Percentiles rank a stretch among this genome's conserved stretches.
phyloP scores from a whole-genome alignment of 2,329 filamentous ascomycete genomes.

The Geosmithia putterillii region DNA sequence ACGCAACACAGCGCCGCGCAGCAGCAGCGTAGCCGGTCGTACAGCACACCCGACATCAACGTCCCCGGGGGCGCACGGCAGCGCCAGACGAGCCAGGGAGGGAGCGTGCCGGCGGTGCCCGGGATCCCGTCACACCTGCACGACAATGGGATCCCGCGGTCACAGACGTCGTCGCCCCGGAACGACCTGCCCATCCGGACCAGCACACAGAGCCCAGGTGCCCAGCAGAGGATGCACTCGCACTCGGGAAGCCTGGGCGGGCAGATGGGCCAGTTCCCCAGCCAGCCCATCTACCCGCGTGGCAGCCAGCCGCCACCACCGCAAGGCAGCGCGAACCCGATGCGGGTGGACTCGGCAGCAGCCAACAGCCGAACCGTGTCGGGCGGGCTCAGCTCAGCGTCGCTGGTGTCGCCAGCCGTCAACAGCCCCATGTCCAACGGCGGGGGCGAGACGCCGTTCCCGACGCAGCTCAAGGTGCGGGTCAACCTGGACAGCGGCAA shows the following conservation, averaged over 20 bases:
- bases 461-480: slow-evolving; percentile 84
- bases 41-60: slow-evolving; percentile 92
- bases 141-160: slow-evolving; percentile 58
- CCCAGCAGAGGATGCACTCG: slow-evolving; percentile 45
- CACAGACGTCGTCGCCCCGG: slow-evolving; percentile 69
- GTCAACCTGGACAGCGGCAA: slow-evolving; percentile 79
- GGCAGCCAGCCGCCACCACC: slow-evolving; percentile 18
- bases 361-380: slow-evolving; percentile 32
- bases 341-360: slow-evolving; percentile 24
- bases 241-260: slow-evolving; percentile 34
- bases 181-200: slow-evolving; percentile 54
- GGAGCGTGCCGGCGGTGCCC: slow-evolving; percentile 55
- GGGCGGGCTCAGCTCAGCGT: slow-evolving; percentile 27
- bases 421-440: slow-evolving; percentile 14
- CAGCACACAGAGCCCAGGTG: slow-evolving; percentile 59
- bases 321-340: slow-evolving; percentile 16
- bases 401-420: slow-evolving; percentile 8
- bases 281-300: slow-evolving; percentile 39
- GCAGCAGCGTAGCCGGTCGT: slow-evolving; percentile 72
- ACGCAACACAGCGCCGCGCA: slow-evolving; percentile 41
- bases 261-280: slow-evolving; percentile 43
- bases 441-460: slow-evolving; percentile 33
- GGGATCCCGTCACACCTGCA: slow-evolving; percentile 63
- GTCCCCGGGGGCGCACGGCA: slow-evolving; percentile 47
- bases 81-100: slow-evolving; percentile 36